Evolutionary conservation across 257 asterid species (phyloP), one percentile per base, ranked within the genome.

Genomic region (Solanum phureja): DNA sequence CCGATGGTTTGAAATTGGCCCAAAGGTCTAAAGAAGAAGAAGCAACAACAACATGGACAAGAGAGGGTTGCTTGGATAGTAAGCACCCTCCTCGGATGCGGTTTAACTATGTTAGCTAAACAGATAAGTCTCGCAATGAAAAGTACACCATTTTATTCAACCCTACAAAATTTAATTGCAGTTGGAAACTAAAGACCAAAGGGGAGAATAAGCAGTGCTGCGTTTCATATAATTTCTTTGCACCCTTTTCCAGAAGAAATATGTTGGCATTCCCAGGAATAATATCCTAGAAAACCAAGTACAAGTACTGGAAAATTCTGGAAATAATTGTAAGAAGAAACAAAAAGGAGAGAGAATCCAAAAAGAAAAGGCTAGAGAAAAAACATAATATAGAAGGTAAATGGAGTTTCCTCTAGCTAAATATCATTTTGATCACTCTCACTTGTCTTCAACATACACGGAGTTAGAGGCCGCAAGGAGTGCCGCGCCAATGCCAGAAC

Each of bases 401-500:
- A 46, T 60, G 40, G 29, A 44, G 24, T 27, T 46, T 81, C 68
- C 85, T 81, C 68, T 16, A 46, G 85, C 40, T 46, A 46, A 81
- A 46, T 46, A 81, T 79, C 40, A 81, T 81, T 8, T 81, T 81
- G 40, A 81, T 16, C 27, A 31, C 71, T 82, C 37, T 49, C 86
- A 77, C 86, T 69, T 34, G 69, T 79, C 91, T 8, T 86, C 87
- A 4, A 52, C 88, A 88, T 92, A 92, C 8, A 44, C 40, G 4
- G 98, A 92, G 86, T 93, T 90, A 27, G 95, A 90, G 34, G 98
- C 96, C 6, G 98, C 96, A 40, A 94, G 94, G 66, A 94, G 95
- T 52, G 95, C 96, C 0, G 98, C 98, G 3, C 98, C 96, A 44
- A 92, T 92, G 60, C 98, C 96, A 6, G 98, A 94, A 13, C 98